These are phyloP conservation scores for Cavenderia fasciculata DNA, from an alignment of 78 protist species.

Conservation along the genomic window DNA sequence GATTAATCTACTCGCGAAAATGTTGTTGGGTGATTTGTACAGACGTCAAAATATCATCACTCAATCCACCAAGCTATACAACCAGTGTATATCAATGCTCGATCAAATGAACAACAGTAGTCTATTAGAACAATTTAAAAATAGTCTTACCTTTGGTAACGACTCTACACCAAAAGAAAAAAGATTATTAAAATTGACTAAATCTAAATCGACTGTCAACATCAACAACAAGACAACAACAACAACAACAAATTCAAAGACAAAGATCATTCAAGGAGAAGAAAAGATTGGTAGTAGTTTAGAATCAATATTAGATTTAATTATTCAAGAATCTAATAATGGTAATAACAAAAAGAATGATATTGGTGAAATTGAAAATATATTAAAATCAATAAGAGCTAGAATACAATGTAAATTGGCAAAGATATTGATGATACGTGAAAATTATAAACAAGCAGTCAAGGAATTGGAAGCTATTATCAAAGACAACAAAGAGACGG, in stretches of 20 bases:
- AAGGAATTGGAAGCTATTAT: slow-evolving; percentile 22
- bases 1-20: slow-evolving; percentile 16
- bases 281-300: too few species aligned
- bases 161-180: slow-evolving; percentile 70
- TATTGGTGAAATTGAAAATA: slow-evolving; percentile 10
- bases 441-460: slow-evolving; percentile 17
- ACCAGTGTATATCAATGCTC: neutral
- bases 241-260: too few species aligned
- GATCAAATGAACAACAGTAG: neutral
- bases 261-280: too few species aligned
- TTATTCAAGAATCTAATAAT: too few species aligned
- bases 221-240: neutral
- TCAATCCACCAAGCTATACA: neutral
- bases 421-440: slow-evolving; percentile 11
- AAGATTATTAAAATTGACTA: slow-evolving; percentile 15
- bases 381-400: neutral
- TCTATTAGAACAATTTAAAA: slow-evolving; percentile 13
- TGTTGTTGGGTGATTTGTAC: slow-evolving; percentile 61
- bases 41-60: slow-evolving; percentile 27
- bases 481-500: neutral
- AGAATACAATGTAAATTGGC: slow-evolving; percentile 28
- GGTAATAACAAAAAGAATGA: too few species aligned
- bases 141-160: slow-evolving; percentile 2
- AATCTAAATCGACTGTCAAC: neutral
- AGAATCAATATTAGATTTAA: too few species aligned